Conservation (phyloP, 768 basidiomycete species). For the Naganishia vaughanmartiniae region DNA sequence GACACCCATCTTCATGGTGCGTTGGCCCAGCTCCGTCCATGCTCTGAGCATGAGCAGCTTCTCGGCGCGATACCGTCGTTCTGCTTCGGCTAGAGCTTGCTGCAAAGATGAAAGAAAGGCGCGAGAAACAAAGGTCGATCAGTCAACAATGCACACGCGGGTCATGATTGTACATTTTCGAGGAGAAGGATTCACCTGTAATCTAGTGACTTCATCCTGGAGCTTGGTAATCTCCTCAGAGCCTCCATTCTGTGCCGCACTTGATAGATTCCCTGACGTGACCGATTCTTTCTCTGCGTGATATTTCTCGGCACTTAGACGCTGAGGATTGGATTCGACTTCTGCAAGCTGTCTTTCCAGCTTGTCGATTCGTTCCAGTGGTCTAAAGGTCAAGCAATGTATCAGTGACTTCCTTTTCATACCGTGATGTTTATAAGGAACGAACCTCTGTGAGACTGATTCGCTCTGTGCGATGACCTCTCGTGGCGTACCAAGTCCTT, state of each 20-base stretch:
- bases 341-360: neutral
- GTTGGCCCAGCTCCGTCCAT: slow-evolving; percentile 69
- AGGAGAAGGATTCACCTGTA: slow-evolving; percentile 61
- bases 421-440: neutral
- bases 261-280: slow-evolving; percentile 79
- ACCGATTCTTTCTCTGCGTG: neutral
- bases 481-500: no score
- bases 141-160: neutral
- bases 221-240: slow-evolving; percentile 68
- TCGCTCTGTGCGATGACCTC: neutral
- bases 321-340: neutral
- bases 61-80: slow-evolving; percentile 68
- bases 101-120: slow-evolving; percentile 37
- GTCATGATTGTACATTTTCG: neutral
- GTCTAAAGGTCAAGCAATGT: neutral
- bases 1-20: slow-evolving; percentile 57
- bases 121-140: neutral
- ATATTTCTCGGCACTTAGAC: no score
- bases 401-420: neutral
- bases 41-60: slow-evolving; percentile 77
- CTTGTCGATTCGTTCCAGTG: neutral
- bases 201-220: slow-evolving; percentile 64
- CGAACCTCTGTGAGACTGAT: neutral
- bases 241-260: slow-evolving; percentile 63
- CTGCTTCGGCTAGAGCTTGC: slow-evolving; percentile 59